A percentile compares a stretch with the other conserved stretches of the same genome.
phyloP scores from a whole-genome alignment of 208 protist genomes.

The Acanthamoeba healyi region DNA sequence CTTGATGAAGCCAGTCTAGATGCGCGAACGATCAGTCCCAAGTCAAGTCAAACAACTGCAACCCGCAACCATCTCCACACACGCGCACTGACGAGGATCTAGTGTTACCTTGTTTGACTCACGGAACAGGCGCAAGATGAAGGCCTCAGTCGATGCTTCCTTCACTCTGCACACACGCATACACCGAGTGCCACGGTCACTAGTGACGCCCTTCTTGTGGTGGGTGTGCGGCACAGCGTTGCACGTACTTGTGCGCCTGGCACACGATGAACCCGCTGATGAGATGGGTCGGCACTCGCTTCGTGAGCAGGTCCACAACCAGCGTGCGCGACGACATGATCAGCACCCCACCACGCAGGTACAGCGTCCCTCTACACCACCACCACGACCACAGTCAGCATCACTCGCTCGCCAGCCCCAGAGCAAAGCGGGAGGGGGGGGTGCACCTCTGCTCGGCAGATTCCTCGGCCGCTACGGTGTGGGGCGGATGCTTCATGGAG shows the following conservation, averaged over 20 bases:
- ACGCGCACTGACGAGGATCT: no score
- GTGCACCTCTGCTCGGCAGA: slow-evolving; percentile 43
- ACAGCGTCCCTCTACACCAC: slow-evolving; percentile 76
- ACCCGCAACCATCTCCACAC: neutral
- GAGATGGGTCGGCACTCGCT: slow-evolving; percentile 82
- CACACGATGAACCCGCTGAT: slow-evolving; percentile 87
- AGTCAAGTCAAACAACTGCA: neutral
- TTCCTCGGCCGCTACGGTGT: slow-evolving; percentile 75
- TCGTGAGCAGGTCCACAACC: slow-evolving; percentile 88
- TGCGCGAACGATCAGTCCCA: neutral
- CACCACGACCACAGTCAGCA: no score
- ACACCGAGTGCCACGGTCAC: neutral
- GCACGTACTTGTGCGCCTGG: slow-evolving; percentile 79
- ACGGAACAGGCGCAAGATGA: slow-evolving; percentile 57
- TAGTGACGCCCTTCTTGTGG: no score
- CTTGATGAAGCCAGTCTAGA: slow-evolving; percentile 67
- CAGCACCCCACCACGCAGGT: slow-evolving; percentile 84
- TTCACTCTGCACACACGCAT: neutral
- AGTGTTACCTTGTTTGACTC: slow-evolving; percentile 74
- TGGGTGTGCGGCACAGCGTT: neutral
- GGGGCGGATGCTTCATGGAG: slow-evolving; percentile 47
- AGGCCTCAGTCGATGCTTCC: slow-evolving; percentile 60
- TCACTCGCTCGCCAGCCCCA: no score
- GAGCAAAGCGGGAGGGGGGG: no score
- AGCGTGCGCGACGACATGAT: slow-evolving; percentile 89